These are phyloP conservation scores for Spergularia bocconei DNA, from an alignment of 148 eudicot species.

Conservation along the genomic window DNA sequence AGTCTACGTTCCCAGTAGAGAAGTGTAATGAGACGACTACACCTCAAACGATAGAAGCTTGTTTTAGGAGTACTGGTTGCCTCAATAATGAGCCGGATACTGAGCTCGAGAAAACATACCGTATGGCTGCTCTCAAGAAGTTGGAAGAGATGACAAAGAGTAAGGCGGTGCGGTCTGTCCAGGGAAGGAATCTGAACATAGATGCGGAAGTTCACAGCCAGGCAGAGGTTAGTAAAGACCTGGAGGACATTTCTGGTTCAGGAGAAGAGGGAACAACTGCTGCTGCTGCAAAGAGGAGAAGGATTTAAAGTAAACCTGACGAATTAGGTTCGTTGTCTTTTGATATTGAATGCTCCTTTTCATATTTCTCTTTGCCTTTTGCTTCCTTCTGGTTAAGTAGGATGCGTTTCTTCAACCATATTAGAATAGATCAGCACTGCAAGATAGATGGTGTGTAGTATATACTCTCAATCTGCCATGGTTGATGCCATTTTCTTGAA, in stretches of 20 bases:
- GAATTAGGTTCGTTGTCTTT: conserved; percentile 18
- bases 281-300: conserved; percentile 23
- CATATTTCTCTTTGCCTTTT: not conserved
- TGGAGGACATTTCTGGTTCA: conserved; percentile 9
- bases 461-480: too few species aligned
- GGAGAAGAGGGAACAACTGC: conserved; percentile 10
- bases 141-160: conserved; percentile 29
- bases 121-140: conserved; percentile 32
- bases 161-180: conserved; percentile 9
- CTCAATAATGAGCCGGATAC: conserved; percentile 9
- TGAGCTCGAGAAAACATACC: conserved; percentile 26
- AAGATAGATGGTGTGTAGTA: too few species aligned
- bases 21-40: not conserved
- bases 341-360: not conserved
- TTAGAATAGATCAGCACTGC: too few species aligned
- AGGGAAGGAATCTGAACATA: not conserved
- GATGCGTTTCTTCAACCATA: too few species aligned
- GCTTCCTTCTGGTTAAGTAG: not conserved
- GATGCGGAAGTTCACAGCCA: not conserved
- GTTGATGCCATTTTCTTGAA: too few species aligned
- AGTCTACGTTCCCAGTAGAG: not conserved
- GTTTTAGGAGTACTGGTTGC: not conserved
- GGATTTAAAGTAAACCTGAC: conserved; percentile 15
- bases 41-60: conserved; percentile 7
- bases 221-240: conserved; percentile 9